Conservation (phyloP, 495 filamentous ascomycete genomes). For the Lasiosphaeria ovina region DNA sequence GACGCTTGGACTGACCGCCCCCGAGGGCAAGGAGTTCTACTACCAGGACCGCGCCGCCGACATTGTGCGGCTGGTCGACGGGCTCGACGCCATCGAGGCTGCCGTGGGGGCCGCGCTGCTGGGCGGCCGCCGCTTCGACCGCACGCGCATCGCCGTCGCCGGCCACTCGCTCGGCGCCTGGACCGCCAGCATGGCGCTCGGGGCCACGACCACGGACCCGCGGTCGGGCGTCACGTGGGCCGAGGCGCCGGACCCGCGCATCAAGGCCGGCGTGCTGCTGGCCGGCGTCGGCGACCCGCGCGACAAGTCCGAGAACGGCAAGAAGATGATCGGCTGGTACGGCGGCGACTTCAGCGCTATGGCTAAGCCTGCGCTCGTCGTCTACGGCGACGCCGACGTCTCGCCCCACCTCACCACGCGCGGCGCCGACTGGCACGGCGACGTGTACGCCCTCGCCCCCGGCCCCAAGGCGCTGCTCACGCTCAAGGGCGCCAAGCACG, state of each 20-base stretch:
- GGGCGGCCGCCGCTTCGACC: slow-evolving; percentile 33
- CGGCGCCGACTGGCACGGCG: slow-evolving; percentile 42
- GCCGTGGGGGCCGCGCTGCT: slow-evolving; percentile 31
- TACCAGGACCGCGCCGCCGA: slow-evolving; percentile 39
- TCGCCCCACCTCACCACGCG: slow-evolving; percentile 35
- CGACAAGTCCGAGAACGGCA: slow-evolving; percentile 26
- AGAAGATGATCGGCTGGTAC: slow-evolving; percentile 30
- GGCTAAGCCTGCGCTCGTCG: slow-evolving; percentile 37
- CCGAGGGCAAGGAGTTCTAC: slow-evolving; percentile 28
- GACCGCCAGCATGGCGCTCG: slow-evolving; percentile 38
- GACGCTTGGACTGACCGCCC: slow-evolving; percentile 26
- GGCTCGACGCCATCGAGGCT: slow-evolving; percentile 35
- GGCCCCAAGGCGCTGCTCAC: slow-evolving; percentile 40
- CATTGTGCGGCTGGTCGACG: slow-evolving; percentile 38
- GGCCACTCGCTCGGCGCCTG: slow-evolving; percentile 44
- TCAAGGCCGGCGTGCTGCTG: slow-evolving; percentile 42
- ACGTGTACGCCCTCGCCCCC: slow-evolving; percentile 34
- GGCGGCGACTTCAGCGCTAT: slow-evolving; percentile 38
- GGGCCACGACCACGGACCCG: slow-evolving; percentile 34
- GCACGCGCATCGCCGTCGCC: slow-evolving; percentile 35
- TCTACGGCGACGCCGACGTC: slow-evolving; percentile 40
- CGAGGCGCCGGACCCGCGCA: slow-evolving; percentile 26
- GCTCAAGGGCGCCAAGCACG: slow-evolving; percentile 35
- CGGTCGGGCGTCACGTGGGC: slow-evolving; percentile 18
- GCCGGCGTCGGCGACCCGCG: slow-evolving; percentile 32